Conservation (phyloP, 225 moss, liverwort and hornwort genomes). For the Straminergon stramineum region DNA sequence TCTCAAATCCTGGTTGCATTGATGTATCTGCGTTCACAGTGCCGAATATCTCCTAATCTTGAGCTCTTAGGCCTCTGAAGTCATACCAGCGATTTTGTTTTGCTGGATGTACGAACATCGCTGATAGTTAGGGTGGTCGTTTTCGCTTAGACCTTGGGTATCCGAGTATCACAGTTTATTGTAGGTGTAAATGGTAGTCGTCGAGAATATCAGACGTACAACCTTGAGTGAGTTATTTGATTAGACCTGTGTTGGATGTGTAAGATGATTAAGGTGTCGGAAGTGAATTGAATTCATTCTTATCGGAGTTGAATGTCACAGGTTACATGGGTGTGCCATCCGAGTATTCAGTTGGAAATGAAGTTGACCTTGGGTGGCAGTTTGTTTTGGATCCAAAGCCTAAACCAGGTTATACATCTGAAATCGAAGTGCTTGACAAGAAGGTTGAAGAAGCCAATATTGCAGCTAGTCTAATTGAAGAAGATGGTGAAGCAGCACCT, state of each 20-base stretch:
- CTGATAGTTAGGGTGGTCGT: neutral
- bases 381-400: slow-evolving; percentile 72
- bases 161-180: neutral
- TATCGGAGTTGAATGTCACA: neutral
- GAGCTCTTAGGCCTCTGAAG: neutral
- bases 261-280: neutral
- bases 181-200: neutral
- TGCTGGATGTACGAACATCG: neutral
- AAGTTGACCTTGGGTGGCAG: slow-evolving; percentile 85
- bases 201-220: neutral
- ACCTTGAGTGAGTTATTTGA: neutral
- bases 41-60: neutral
- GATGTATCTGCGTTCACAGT: neutral
- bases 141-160: neutral
- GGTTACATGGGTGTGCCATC: slow-evolving; percentile 45
- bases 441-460: slow-evolving; percentile 9
- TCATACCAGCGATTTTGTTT: neutral
- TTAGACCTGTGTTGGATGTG: neutral
- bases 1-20: neutral
- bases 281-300: neutral
- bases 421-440: slow-evolving; percentile 11
- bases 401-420: slow-evolving; percentile 27
- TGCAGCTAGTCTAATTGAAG: slow-evolving; percentile 19
- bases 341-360: slow-evolving; percentile 47
- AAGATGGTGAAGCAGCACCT: slow-evolving; percentile 8